A percentile compares a stretch with the other conserved stretches of the same genome.
phyloP scores from a whole-genome alignment of 768 basidiomycete genomes.

The Tulasnella sp. region DNA sequence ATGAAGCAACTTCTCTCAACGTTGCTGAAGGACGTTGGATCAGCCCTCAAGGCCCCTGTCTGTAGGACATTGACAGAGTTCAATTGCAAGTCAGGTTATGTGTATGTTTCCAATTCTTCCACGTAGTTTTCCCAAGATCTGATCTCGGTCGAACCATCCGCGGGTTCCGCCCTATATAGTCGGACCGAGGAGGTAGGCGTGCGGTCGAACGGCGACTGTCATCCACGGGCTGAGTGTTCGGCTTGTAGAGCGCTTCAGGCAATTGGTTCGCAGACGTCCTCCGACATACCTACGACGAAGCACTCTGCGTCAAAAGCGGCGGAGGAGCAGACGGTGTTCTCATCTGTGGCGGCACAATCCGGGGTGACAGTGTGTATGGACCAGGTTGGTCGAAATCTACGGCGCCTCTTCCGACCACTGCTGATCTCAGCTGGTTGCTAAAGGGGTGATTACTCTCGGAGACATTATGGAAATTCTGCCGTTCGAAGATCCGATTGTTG shows the following conservation, averaged over 20 bases:
- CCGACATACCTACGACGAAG: constrained; percentile 71
- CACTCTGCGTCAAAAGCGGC: constrained; percentile 42
- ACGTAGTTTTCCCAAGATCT: neutral
- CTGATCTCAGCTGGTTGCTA: neutral
- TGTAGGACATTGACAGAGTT: constrained; percentile 57
- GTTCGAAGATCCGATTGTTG: constrained; percentile 75
- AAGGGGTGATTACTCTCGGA: constrained; percentile 67
- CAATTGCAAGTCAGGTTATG: constrained; percentile 61
- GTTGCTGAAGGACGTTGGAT: constrained; percentile 56
- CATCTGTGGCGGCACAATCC: constrained; percentile 70
- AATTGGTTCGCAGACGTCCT: constrained; percentile 85
- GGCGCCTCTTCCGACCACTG: neutral
- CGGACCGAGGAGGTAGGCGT: neutral
- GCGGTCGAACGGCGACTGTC: neutral
- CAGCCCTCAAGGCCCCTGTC: constrained; percentile 60
- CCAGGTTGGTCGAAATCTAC: constrained; percentile 56
- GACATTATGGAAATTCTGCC: constrained; percentile 84
- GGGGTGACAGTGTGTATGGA: constrained; percentile 77
- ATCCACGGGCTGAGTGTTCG: neutral
- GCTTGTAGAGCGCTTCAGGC: constrained; percentile 45
- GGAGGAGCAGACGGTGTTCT: constrained; percentile 71
- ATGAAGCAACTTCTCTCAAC: constrained; percentile 49
- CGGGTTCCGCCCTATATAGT: neutral
- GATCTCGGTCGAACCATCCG: neutral
- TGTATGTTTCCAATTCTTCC: constrained; percentile 35